Conservation (phyloP, 306 rosid genomes). For the Rosa lucieae region DNA sequence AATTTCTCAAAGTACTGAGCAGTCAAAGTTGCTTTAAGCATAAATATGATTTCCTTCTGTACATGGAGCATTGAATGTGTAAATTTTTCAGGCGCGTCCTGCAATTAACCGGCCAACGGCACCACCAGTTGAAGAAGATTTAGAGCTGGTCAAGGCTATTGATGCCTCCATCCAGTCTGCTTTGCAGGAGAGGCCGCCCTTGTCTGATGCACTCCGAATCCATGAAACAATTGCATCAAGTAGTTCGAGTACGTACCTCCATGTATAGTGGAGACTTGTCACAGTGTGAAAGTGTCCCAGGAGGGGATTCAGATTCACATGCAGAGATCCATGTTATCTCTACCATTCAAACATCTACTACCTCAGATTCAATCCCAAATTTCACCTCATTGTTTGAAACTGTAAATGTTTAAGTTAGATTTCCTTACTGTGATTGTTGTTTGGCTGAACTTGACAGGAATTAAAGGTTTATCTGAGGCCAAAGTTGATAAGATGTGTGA, state of each 20-base stretch:
- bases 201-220: constrained; percentile 38
- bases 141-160: constrained; percentile 67
- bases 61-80: neutral
- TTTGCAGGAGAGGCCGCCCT: constrained; percentile 47
- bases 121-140: constrained; percentile 69
- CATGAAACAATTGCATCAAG: constrained; percentile 59
- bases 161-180: constrained; percentile 67
- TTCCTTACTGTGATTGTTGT: constrained; percentile 7
- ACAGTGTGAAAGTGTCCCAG: constrained; percentile 35
- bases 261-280: constrained; percentile 11
- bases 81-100: constrained; percentile 54
- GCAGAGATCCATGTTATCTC: constrained; percentile 19
- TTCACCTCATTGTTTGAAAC: constrained; percentile 9
- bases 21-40: no score
- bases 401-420: neutral
- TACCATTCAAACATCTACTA: constrained; percentile 19
- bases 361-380: constrained; percentile 36
- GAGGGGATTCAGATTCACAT: constrained; percentile 31
- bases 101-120: constrained; percentile 67
- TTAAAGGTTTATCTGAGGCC: constrained; percentile 93
- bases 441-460: constrained; percentile 76
- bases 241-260: constrained; percentile 17
- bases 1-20: no score
- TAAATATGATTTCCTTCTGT: neutral
- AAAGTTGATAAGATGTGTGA: constrained; percentile 93